Percentiles rank a stretch among this genome's conserved stretches.
Conservation (phyloP, 768 basidiomycete species). For the Naganishia randhawae region DNA sequence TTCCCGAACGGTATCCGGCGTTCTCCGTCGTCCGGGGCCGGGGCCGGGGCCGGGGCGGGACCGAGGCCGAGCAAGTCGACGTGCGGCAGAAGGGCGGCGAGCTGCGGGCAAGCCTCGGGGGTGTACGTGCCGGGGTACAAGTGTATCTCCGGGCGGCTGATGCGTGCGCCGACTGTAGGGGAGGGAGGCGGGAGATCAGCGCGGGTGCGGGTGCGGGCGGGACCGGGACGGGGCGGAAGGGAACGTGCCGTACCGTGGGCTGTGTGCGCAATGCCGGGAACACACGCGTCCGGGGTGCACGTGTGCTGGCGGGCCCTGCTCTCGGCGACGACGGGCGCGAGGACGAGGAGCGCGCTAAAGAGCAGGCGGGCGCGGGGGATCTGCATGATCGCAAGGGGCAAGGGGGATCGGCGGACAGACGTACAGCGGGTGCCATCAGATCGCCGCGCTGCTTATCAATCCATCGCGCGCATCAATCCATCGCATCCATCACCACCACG, state of each 20-base stretch:
- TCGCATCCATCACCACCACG: no score
- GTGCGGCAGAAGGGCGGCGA: background rate
- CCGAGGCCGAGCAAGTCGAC: background rate
- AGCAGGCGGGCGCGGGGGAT: no score
- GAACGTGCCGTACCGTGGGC: background rate
- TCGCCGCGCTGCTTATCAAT: no score
- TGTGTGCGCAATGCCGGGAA: background rate
- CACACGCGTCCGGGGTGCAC: background rate
- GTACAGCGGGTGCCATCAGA: no score
- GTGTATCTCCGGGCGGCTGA: background rate
- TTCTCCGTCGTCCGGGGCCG: background rate
- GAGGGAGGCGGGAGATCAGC: background rate
- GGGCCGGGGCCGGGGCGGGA: background rate
- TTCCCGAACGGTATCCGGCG: background rate
- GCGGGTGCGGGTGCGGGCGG: no score
- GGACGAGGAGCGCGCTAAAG: background rate
- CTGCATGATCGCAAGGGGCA: no score
- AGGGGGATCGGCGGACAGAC: no score
- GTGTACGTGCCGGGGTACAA: slow-evolving; percentile 4
- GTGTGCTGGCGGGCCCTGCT: background rate
- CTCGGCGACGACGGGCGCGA: background rate
- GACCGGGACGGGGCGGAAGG: background rate
- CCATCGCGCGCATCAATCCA: no score
- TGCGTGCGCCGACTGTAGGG: background rate
- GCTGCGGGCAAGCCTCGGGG: background rate